Evolutionary conservation across 108 stramenopile genomes (phyloP), one percentile per base, ranked within the genome.

Genomic region (Stephanodiscus triporus): DNA sequence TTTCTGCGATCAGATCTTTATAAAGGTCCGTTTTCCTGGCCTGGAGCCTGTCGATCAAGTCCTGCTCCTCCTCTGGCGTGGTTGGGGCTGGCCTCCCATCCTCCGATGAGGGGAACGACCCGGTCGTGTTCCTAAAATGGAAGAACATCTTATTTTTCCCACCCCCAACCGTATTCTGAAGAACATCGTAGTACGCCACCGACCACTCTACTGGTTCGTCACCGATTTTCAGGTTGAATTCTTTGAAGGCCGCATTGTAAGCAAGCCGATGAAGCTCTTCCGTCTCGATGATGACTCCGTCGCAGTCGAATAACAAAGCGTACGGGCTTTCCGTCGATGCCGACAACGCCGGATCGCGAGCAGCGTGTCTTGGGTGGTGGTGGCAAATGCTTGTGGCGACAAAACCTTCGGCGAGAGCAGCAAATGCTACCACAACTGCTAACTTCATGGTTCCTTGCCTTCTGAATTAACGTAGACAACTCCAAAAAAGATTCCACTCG

Each of bases 271-370:
- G 96, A 34, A 97, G 80, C 66, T 93, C 91, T 77, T 97, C 96
- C 5, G 96, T 97, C 76, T 93, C 92, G 61, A 97, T 85, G 63
- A 97, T 93, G 34, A 97, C 96, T 26, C 96, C 96, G 66, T 97
- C 96, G 68, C 96, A 97, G 71, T 97, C 96, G 76, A 97, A 97
- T 49, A 97, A 57, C 14, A 97, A 72, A 11, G 89, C 94, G 58
- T 67, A 89, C 32, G 65, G 63, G 14, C 51, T 42, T 27, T 57
- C 43, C 9, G 64, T 47, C 20, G 69, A 54, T 61, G 73, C 55
- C 29, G 29, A 27, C 49, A 75, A 47, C 16, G 70, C 24, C 6
- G 36, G 29, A 9, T 22, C 43, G n/a, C 14, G 9, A 20, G 49
- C 29, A 47, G 20, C 66, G 1, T 49, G 66, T 42, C 26, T 32